A percentile compares a stretch with the other conserved stretches of the same genome.
phyloP scores from a whole-genome alignment of 139 green algal species.

The Micractinium sp. region DNA sequence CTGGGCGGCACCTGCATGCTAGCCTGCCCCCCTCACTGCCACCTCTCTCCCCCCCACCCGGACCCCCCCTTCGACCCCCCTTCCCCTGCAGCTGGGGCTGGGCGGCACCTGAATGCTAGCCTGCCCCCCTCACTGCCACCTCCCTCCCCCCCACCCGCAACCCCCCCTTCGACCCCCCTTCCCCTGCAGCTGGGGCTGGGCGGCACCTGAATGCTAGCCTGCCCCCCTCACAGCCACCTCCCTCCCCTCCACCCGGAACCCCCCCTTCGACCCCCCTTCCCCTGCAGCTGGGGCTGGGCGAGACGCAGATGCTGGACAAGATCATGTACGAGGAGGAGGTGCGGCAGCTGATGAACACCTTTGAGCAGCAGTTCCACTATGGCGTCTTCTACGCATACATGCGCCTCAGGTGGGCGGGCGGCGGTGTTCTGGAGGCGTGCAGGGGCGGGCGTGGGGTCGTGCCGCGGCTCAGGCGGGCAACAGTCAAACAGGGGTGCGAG shows the following conservation, averaged over 20 bases:
- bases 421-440: slow-evolving; percentile 84
- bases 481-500: no score
- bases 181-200: neutral
- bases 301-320: slow-evolving; percentile 94
- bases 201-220: neutral
- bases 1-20: neutral
- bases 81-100: neutral
- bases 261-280: neutral
- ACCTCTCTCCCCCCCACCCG: neutral
- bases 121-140: neutral
- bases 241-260: neutral
- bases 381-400: slow-evolving; percentile 92
- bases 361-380: slow-evolving; percentile 97
- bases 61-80: neutral
- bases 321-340: slow-evolving; percentile 96
- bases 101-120: neutral
- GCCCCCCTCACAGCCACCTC: neutral
- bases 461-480: slow-evolving; percentile 74
- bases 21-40: neutral
- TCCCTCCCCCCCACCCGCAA: neutral
- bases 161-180: neutral
- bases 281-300: slow-evolving; percentile 83
- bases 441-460: no score
- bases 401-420: slow-evolving; percentile 80
- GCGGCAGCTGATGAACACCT: slow-evolving; percentile 73